Conservation (phyloP, 139 green algal genomes). For the Eudorina sp. region DNA sequence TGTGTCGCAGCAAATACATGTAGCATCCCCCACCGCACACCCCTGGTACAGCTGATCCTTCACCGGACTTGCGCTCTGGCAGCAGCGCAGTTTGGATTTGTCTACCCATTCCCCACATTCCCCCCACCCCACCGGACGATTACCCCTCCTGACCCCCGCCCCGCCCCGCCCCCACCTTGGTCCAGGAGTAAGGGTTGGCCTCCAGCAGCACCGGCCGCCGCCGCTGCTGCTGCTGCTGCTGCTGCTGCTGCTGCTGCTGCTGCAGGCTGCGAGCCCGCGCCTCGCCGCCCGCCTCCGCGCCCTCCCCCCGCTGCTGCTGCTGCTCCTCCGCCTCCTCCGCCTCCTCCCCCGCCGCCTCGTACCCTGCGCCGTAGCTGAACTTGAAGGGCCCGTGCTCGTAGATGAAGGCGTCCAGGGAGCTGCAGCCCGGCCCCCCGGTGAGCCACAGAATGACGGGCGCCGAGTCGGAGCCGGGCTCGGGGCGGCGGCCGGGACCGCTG, state of each 20-base stretch:
- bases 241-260: not conserved
- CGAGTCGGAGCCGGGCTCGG: not conserved
- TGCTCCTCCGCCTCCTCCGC: not conserved
- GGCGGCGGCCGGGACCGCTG: not conserved
- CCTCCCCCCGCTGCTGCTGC: not conserved
- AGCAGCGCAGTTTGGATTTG: too few species aligned
- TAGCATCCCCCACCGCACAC: too few species aligned
- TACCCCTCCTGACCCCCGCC: too few species aligned
- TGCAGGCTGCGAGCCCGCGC: not conserved
- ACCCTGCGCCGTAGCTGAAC: slow-evolving; percentile 38
- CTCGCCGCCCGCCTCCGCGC: not conserved
- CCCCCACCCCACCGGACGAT: too few species aligned
- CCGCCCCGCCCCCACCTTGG: slow-evolving; percentile 67
- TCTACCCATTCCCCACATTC: too few species aligned
- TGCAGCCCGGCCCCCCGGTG: slow-evolving; percentile 65
- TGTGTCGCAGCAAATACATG: too few species aligned
- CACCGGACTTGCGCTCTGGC: too few species aligned
- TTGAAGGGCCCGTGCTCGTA: slow-evolving; percentile 81
- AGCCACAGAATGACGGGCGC: slow-evolving; percentile 65
- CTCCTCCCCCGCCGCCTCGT: not conserved
- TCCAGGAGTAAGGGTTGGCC: slow-evolving; percentile 71
- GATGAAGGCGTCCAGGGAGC: slow-evolving; percentile 72
- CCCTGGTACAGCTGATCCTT: too few species aligned
- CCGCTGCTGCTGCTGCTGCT: not conserved
- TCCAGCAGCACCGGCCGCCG: not conserved